Percentiles rank a stretch among this genome's conserved stretches.
These are phyloP conservation scores for Xylaria sp. DNA, from an alignment of 2,329 filamentous ascomycete genomes.

Conservation along the genomic window DNA sequence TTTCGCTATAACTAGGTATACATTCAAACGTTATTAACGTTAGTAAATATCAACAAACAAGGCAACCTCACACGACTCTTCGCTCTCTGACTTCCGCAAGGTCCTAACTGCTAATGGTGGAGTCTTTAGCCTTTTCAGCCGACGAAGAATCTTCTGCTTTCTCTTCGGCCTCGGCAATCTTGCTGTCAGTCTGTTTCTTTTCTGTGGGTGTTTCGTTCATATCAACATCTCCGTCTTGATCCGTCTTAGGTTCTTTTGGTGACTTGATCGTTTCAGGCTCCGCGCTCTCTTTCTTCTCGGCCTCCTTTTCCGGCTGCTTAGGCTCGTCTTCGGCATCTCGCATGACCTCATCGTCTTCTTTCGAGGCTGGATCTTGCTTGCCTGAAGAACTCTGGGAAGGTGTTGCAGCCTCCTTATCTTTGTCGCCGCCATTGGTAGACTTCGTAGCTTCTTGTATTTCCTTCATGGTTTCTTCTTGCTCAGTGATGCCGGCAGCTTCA, in stretches of 20 bases:
- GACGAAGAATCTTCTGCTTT: slow-evolving; percentile 25
- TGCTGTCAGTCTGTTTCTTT: slow-evolving; percentile 55
- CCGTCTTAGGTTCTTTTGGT: slow-evolving; percentile 51
- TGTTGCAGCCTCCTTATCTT: slow-evolving; percentile 36
- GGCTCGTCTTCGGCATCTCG: slow-evolving; percentile 38
- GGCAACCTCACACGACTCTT: slow-evolving; percentile 19
- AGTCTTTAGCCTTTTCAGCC: slow-evolving; percentile 34
- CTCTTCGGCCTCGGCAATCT: slow-evolving; percentile 37
- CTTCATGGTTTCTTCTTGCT: slow-evolving; percentile 44
- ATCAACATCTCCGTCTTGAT: slow-evolving; percentile 63
- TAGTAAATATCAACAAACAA: slow-evolving; percentile 7
- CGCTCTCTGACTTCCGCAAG: slow-evolving; percentile 3
- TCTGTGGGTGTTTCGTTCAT: slow-evolving; percentile 57
- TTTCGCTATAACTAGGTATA: slow-evolving; percentile 36
- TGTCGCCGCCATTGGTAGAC: slow-evolving; percentile 44
- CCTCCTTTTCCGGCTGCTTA: slow-evolving; percentile 37
- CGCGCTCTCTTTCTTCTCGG: slow-evolving; percentile 42
- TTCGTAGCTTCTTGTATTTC: slow-evolving; percentile 49
- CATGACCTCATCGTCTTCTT: slow-evolving; percentile 47
- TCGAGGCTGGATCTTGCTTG: slow-evolving; percentile 33
- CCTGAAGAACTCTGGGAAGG: slow-evolving; percentile 28
- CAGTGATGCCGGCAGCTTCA: slow-evolving; percentile 38
- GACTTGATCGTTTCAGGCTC: slow-evolving; percentile 40
- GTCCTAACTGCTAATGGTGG: slow-evolving; percentile 30
- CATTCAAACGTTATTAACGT: slow-evolving; percentile 32